Evolutionary conservation across 257 asterid species (phyloP).

Genomic region (Nicotiana otophora): DNA sequence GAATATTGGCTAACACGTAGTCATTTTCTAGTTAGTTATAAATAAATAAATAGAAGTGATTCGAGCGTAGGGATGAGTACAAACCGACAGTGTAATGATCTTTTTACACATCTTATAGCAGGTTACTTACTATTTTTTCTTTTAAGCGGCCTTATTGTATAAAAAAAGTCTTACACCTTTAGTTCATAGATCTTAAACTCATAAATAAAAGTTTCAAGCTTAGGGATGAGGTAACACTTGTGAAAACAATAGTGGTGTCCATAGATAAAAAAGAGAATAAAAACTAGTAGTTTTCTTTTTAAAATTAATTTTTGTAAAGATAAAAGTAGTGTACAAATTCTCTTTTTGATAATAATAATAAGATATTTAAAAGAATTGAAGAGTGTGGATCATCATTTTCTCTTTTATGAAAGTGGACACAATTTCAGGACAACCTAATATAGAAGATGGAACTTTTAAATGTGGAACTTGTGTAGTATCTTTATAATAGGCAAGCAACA

Average conservation of each 20-base stretch:
- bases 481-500: not conserved
- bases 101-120: too few species aligned
- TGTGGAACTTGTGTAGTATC: not conserved
- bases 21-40: not conserved
- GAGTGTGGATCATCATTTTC: not conserved
- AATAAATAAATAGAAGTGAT: not conserved
- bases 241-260: not conserved
- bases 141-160: too few species aligned
- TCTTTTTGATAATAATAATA: not conserved
- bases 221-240: not conserved
- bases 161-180: too few species aligned
- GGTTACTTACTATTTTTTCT: too few species aligned
- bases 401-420: not conserved
- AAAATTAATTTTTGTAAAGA: not conserved
- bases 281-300: not conserved
- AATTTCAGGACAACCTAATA: not conserved
- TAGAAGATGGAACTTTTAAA: not conserved
- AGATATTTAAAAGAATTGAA: not conserved
- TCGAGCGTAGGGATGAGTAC: not conserved
- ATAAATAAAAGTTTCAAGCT: not conserved
- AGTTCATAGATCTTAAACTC: too few species aligned
- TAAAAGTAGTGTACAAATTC: not conserved
- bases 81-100: too few species aligned
- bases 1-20: not conserved
- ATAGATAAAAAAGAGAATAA: not conserved